Base-by-base conservation (phyloP, 202 grass and related monocot genomes). In the Cymbopogon flexuosus region DNA sequence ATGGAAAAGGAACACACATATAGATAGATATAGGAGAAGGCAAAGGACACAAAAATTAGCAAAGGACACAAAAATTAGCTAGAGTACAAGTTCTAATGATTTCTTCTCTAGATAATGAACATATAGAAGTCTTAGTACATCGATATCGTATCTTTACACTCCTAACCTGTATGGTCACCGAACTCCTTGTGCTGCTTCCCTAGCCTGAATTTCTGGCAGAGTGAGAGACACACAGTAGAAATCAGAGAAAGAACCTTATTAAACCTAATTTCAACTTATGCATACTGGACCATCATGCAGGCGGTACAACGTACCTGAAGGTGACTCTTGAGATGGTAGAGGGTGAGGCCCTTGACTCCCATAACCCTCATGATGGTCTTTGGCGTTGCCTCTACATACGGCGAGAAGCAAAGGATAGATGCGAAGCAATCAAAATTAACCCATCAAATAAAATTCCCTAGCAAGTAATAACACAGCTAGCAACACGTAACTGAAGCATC, bases 121-220 rank as follows among this genome's bases (percentile, higher is more conserved):
- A 79, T 56, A 21, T 56, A 56, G 31, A 22, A 3, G 18, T 62
- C 31, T 15, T 4, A 33, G 31, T 33, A 33, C 31, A 33, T 4
- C 31, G 31, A 33, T 4, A 33, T 4, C 31, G 31, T 33, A 33
- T 33, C 4, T 33, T 33, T 33, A 33, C 31, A 33, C 2, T 33
- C 31, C 31, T 93, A 96, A 85, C 86, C 85, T 24, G 90, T 90
- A 65, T 93, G 92, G 52, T 96, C 92, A 49, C 83, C 90, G n/a
- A 93, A 91, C 56, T 99, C 96, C 76, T 93, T 99, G 70, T 96
- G 92, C 69, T 99, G 96, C 89, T 99, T 99, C 75, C 31, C 96
- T 72, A 93, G 85, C 67, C 96, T 85, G 77, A 96, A 99, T 93
- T 99, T 99, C 96, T 99, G 37, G 71, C 39, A 65, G 46, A 69